A percentile compares a stretch with the other conserved stretches of the same genome.
Evolutionary conservation across 345 rosid genomes (phyloP).

Genomic region (Hibiscus trionum): DNA sequence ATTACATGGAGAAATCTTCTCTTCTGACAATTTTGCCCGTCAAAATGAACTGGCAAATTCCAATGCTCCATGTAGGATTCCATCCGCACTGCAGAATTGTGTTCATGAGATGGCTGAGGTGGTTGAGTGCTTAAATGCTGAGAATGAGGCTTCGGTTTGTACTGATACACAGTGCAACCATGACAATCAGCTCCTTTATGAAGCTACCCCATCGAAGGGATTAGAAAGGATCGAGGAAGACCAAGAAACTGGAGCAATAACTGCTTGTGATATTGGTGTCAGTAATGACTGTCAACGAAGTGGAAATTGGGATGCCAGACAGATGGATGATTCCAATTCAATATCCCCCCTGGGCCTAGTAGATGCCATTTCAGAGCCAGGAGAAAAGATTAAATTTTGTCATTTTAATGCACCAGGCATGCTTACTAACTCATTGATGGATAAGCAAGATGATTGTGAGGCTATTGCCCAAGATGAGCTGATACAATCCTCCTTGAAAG

Average conservation of each 20-base stretch:
- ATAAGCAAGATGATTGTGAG: constrained; percentile 8
- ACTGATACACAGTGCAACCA: constrained; percentile 12
- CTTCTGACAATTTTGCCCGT: constrained; percentile 19
- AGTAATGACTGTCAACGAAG: constrained; percentile 11
- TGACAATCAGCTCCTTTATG: constrained; percentile 23
- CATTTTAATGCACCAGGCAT: constrained; percentile 16
- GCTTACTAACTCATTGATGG: constrained; percentile 14
- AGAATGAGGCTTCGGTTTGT: constrained; percentile 13
- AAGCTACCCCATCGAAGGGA: constrained; percentile 17
- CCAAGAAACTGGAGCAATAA: constrained; percentile 16
- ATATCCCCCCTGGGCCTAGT: constrained; percentile 16
- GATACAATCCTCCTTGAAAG: constrained; percentile 16
- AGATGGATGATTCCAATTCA: constrained; percentile 25
- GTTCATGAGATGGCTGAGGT: constrained; percentile 15
- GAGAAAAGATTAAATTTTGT: constrained; percentile 11
- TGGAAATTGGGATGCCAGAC: constrained; percentile 13
- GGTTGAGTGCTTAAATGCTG: constrained; percentile 15
- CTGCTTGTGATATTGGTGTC: constrained; percentile 14
- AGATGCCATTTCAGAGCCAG: constrained; percentile 17
- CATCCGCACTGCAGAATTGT: constrained; percentile 21
- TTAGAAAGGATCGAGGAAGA: constrained; percentile 14
- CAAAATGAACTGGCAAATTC: constrained; percentile 12
- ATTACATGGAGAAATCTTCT: constrained; percentile 10
- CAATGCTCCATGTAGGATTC: constrained; percentile 4
- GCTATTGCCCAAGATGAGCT: constrained; percentile 17